phyloP scores from a whole-genome alignment of 139 green algal genomes.

The Coelastrella sp. region DNA sequence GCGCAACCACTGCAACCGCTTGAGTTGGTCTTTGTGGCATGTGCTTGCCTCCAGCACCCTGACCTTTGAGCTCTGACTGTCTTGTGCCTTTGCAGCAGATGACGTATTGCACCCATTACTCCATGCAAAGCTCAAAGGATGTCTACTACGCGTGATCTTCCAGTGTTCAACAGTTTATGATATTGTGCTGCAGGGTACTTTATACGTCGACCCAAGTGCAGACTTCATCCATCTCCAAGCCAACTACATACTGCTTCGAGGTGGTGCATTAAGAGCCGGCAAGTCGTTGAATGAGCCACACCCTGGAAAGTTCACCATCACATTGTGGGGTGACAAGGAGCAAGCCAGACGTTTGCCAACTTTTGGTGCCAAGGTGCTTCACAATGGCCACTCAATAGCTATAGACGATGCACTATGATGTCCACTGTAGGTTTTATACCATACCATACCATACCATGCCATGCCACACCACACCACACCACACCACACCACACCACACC shows the following conservation, averaged over 20 bases:
- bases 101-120: too few relatives aligned
- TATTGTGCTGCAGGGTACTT: conserved; percentile 53
- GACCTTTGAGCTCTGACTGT: too few relatives aligned
- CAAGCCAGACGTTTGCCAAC: conserved; percentile 62
- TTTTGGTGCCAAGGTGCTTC: conserved; percentile 72
- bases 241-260: conserved; percentile 70
- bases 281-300: conserved; percentile 50
- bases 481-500: background rate
- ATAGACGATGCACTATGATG: too few relatives aligned
- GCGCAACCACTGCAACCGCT: too few relatives aligned
- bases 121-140: background rate
- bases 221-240: background rate
- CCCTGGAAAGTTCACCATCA: conserved; percentile 66
- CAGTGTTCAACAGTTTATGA: background rate
- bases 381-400: background rate
- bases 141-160: background rate
- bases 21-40: too few relatives aligned
- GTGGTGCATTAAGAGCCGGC: conserved; percentile 68
- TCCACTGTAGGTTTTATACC: too few relatives aligned
- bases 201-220: conserved; percentile 65
- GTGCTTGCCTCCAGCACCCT: too few relatives aligned
- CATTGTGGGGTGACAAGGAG: conserved; percentile 60
- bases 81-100: too few relatives aligned
- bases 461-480: background rate
- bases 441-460: background rate